Conservation (phyloP, 169 alveolate species). For the Eimeria sp. region DNA sequence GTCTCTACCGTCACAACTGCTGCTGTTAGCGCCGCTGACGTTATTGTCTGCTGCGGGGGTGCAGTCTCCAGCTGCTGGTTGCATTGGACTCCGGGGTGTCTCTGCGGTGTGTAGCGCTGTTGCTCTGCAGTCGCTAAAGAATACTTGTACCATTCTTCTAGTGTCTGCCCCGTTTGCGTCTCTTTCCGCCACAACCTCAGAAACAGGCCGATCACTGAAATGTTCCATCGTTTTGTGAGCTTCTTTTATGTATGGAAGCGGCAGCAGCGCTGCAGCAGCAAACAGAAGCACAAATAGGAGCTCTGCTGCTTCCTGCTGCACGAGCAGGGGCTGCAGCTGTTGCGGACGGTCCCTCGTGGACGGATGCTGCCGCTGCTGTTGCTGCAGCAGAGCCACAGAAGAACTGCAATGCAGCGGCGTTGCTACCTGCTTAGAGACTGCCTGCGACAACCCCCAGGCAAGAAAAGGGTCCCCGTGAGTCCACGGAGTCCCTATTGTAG, state of each 20-base stretch:
- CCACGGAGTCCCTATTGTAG: constrained; percentile 1
- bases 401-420: background rate
- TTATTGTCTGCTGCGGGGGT: background rate
- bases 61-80: background rate
- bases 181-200: background rate
- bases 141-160: background rate
- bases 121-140: background rate
- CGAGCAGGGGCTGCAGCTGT: constrained; percentile 20
- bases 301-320: constrained; percentile 43
- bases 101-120: background rate
- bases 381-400: background rate
- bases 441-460: background rate
- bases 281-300: constrained; percentile 25
- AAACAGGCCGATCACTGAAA: background rate
- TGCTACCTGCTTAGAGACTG: background rate
- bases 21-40: background rate
- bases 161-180: background rate
- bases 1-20: background rate
- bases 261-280: constrained; percentile 57
- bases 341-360: background rate
- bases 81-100: background rate
- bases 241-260: background rate
- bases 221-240: background rate
- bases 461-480: background rate
- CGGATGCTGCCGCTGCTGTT: constrained; percentile 31